These are phyloP conservation scores for Penicillium cataractarum DNA, from an alignment of 495 filamentous ascomycete species.

Conservation along the genomic window DNA sequence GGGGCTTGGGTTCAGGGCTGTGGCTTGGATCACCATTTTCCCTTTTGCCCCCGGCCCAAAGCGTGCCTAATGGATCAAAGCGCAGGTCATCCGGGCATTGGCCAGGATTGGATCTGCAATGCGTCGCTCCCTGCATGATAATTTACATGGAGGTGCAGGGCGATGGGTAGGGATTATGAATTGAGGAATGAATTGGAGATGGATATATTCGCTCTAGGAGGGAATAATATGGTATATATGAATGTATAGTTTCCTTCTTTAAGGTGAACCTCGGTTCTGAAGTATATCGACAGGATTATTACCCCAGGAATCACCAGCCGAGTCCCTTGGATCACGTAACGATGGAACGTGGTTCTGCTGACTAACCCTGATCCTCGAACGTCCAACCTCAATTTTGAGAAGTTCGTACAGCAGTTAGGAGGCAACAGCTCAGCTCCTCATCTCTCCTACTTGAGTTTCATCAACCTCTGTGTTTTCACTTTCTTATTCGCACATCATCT, in stretches of 20 bases:
- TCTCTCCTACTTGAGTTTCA: background rate
- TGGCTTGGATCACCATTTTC: background rate
- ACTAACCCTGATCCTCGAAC: background rate
- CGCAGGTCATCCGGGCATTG: constrained; percentile 26
- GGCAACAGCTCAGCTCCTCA: background rate
- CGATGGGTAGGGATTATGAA: background rate
- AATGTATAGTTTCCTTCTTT: background rate
- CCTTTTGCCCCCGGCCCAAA: constrained; percentile 11
- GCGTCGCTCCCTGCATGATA: constrained; percentile 24
- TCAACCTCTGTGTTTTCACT: background rate
- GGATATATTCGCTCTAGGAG: background rate
- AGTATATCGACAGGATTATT: background rate
- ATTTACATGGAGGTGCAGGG: constrained; percentile 15
- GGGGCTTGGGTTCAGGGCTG: too few relatives aligned
- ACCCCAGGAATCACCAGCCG: background rate
- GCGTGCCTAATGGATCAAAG: constrained; percentile 26
- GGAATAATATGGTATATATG: background rate
- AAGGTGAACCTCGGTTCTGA: background rate
- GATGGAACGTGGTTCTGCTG: background rate
- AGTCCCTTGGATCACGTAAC: background rate
- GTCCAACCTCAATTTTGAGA: background rate
- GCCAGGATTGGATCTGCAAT: constrained; percentile 23
- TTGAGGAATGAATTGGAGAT: background rate
- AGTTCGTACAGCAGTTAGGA: background rate
- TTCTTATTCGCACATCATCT: background rate